Evolutionary conservation across 208 protist genomes (phyloP), one percentile per base, ranked within the genome.

Genomic region (Tetramitus jugosus): DNA sequence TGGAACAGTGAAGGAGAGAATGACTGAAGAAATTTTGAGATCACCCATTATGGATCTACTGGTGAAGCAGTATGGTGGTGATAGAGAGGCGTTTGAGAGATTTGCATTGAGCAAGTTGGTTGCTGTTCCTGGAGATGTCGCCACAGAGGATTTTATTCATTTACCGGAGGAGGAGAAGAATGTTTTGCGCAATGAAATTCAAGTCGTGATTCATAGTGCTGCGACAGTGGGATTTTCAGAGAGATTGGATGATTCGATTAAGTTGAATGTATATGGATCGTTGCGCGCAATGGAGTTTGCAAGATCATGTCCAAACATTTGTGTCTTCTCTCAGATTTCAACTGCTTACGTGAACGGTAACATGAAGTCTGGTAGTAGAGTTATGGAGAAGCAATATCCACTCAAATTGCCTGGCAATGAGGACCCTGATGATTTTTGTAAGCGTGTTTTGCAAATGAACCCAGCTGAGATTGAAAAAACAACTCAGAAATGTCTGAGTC

Each of bases 171-270:
- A 60, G 29, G 84, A 85, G 35, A 68, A 86, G 62, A 23, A 62
- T 23, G 17, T 81, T 23, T 81, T 84, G 56, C 65, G 86, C 39
- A 84, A 60, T n/a, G 84, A 72, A 72, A 20, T 85, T 10, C 79
- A 92, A 76, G 82, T 91, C 60, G 86, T 94, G 61, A 79, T 93
- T 37, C 91, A 94, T 83, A 84, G 92, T 65, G 91, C 91, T 45
- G 91, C 91, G 3, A 94, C 89, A n/a, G 85, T 94, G 3, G 86
- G 91, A 81, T 94, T 94, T 80, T 88, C 90, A 43, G 89, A 91
- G 76, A 76, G 79, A 42, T 82, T 94, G 14, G 85, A 92, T 76
- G 46, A 84, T 45, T 85, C 91, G 3, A 80, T 91, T 35, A 84
- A 91, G 76, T 91, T 91, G 82, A 94, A 94, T 84, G 90, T 88